phyloP scores from a whole-genome alignment of 2,329 filamentous ascomycete genomes.

The Ceratocystis smalleyi region DNA sequence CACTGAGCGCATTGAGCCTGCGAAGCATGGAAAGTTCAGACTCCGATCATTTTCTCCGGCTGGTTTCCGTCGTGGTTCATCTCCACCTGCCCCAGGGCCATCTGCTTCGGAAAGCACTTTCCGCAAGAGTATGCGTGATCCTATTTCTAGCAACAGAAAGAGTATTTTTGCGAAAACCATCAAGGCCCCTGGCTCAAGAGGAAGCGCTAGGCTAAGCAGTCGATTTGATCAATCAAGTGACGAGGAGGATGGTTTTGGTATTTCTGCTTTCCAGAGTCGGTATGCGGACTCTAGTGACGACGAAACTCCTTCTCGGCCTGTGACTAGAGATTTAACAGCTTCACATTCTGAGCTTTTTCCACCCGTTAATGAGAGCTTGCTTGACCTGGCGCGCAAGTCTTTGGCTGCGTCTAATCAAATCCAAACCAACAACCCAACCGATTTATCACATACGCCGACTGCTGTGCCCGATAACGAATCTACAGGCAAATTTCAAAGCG shows the following conservation, averaged over 20 bases:
- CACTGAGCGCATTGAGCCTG: constrained; percentile 22
- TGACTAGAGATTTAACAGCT: neutral
- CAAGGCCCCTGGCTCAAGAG: constrained; percentile 20
- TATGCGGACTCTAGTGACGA: constrained; percentile 55
- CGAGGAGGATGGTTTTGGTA: constrained; percentile 31
- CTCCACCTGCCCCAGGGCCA: constrained; percentile 31
- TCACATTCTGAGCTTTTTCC: neutral
- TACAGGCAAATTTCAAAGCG: neutral
- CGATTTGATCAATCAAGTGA: constrained; percentile 62
- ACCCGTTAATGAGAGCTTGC: neutral
- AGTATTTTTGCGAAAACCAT: constrained; percentile 28
- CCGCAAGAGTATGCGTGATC: constrained; percentile 26
- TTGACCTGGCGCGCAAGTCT: constrained; percentile 5
- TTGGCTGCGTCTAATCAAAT: constrained; percentile 3
- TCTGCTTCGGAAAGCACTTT: constrained; percentile 30
- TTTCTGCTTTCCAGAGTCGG: constrained; percentile 27
- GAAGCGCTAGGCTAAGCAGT: constrained; percentile 24
- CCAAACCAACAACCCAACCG: constrained; percentile 19
- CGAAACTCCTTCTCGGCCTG: constrained; percentile 20
- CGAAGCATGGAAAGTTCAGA: constrained; percentile 47
- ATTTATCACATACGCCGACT: neutral
- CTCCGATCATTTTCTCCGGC: constrained; percentile 56
- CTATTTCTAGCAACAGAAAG: constrained; percentile 24
- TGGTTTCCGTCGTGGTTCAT: constrained; percentile 29
- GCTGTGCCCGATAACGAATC: constrained; percentile 13